Evolutionary conservation across 108 stramenopile species (phyloP).

Genomic region (Cyclotella sp.): DNA sequence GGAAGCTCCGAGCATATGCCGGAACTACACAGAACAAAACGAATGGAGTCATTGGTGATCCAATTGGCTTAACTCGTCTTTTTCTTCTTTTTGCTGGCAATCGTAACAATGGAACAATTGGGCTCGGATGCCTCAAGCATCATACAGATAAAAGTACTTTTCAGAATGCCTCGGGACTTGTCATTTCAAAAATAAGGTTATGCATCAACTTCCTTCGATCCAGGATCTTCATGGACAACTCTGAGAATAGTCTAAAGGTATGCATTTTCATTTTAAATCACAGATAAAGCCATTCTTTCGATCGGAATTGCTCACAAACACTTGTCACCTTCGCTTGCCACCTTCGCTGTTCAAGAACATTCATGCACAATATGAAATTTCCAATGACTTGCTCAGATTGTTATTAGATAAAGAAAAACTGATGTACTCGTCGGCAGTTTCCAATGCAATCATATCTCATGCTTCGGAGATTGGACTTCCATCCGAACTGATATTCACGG

Average conservation of each 20-base stretch:
- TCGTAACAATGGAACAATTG: slow-evolving; percentile 64
- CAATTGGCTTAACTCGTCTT: slow-evolving; percentile 78
- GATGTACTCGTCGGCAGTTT: slow-evolving; percentile 95
- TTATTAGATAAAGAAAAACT: slow-evolving; percentile 90
- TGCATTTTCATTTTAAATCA: neutral
- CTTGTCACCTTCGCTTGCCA: too few species aligned
- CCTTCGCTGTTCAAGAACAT: slow-evolving; percentile 66
- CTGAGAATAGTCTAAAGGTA: slow-evolving; percentile 67
- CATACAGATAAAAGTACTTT: slow-evolving; percentile 65
- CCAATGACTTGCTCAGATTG: slow-evolving; percentile 88
- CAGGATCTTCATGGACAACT: slow-evolving; percentile 94
- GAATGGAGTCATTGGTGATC: slow-evolving; percentile 74
- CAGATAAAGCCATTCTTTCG: neutral
- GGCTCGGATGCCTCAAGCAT: slow-evolving; percentile 57
- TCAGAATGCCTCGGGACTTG: slow-evolving; percentile 74
- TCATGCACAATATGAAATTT: slow-evolving; percentile 96
- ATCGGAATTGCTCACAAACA: neutral
- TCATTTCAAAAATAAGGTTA: slow-evolving; percentile 85
- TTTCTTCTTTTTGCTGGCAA: slow-evolving; percentile 90
- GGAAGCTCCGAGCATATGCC: slow-evolving; percentile 40
- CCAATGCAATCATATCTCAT: slow-evolving; percentile 70
- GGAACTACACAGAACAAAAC: slow-evolving; percentile 44
- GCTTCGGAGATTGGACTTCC: slow-evolving; percentile 27
- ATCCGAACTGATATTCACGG: slow-evolving; percentile 62
- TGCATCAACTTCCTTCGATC: slow-evolving; percentile 87